Percentiles rank a stretch among this genome's conserved stretches.
These are phyloP conservation scores for Metarhizium rileyi DNA, from an alignment of 2,329 filamentous ascomycete species.

Conservation along the genomic window DNA sequence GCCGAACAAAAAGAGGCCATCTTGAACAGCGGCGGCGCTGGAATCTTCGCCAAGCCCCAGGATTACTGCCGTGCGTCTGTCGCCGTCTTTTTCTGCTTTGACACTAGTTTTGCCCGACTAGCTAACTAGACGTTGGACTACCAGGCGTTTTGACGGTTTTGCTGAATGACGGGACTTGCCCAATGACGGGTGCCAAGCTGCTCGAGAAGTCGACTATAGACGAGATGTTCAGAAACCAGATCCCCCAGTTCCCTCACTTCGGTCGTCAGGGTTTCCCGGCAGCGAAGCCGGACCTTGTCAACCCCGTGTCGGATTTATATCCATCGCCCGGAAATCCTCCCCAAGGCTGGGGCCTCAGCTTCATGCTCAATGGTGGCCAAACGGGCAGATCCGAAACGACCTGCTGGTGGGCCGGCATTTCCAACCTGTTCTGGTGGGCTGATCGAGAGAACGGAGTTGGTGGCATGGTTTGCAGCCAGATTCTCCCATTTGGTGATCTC, in stretches of 20 bases:
- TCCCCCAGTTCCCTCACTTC: constrained; percentile 44
- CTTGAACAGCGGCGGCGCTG: constrained; percentile 53
- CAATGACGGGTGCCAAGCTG: constrained; percentile 43
- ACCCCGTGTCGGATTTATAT: constrained; percentile 40
- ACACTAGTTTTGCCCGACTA: constrained; percentile 1
- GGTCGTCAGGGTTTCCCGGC: constrained; percentile 33
- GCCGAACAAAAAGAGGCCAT: constrained; percentile 31
- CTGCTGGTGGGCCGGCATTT: constrained; percentile 47
- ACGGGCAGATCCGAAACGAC: constrained; percentile 44
- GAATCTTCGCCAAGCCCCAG: constrained; percentile 47
- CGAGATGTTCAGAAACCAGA: constrained; percentile 56
- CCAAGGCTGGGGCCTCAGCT: constrained; percentile 56
- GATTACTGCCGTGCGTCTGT: constrained; percentile 47
- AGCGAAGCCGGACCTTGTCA: constrained; percentile 38
- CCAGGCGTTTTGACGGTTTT: constrained; percentile 50
- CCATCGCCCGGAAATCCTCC: constrained; percentile 33
- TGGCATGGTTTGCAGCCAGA: constrained; percentile 39
- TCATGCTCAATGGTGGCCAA: constrained; percentile 40
- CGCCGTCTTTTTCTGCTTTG: constrained; percentile 2
- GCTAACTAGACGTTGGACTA: background rate
- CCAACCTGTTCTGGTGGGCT: constrained; percentile 54
- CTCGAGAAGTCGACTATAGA: constrained; percentile 48
- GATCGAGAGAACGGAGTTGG: constrained; percentile 50
- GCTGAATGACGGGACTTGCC: constrained; percentile 53
- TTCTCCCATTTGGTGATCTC: constrained; percentile 38